Conservation (phyloP, 139 green algal species). For the Diplosphaera chodatii region DNA sequence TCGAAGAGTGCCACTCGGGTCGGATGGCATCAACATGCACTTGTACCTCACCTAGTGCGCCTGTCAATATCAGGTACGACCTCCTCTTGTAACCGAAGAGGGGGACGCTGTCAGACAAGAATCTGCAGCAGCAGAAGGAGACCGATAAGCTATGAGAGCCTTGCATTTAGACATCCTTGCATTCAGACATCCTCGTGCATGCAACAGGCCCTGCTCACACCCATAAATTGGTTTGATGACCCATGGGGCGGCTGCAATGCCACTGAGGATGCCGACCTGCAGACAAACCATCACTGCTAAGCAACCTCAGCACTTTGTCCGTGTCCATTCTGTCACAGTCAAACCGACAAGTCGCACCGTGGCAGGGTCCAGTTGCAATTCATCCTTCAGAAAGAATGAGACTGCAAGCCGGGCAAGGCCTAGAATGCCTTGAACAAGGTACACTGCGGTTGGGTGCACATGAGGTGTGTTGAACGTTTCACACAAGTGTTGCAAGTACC, state of each 20-base stretch:
- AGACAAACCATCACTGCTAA: too few species aligned
- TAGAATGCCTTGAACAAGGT: constrained; percentile 94
- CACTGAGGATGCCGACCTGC: constrained; percentile 61
- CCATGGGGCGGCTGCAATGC: constrained; percentile 60
- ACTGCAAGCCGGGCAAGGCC: constrained; percentile 82
- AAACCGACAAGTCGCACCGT: too few species aligned
- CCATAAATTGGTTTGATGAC: constrained; percentile 93
- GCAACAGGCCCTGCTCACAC: not conserved
- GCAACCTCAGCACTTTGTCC: too few species aligned
- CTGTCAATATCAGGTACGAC: constrained; percentile 80
- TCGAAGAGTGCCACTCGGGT: too few species aligned
- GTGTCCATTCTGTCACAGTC: too few species aligned
- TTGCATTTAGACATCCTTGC: too few species aligned
- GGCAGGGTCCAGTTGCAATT: constrained; percentile 75
- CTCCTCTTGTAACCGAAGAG: constrained; percentile 86
- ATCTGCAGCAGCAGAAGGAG: constrained; percentile 34
- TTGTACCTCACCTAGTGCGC: constrained; percentile 36
- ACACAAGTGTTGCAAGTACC: too few species aligned
- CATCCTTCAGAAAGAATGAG: constrained; percentile 90
- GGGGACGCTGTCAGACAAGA: constrained; percentile 84
- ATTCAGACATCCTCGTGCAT: too few species aligned
- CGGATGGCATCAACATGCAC: too few species aligned
- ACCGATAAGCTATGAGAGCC: too few species aligned
- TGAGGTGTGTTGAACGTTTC: too few species aligned
- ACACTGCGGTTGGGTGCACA: too few species aligned